These are phyloP conservation scores for Boletus subcaerulescens DNA, from an alignment of 768 basidiomycete species.

Conservation along the genomic window DNA sequence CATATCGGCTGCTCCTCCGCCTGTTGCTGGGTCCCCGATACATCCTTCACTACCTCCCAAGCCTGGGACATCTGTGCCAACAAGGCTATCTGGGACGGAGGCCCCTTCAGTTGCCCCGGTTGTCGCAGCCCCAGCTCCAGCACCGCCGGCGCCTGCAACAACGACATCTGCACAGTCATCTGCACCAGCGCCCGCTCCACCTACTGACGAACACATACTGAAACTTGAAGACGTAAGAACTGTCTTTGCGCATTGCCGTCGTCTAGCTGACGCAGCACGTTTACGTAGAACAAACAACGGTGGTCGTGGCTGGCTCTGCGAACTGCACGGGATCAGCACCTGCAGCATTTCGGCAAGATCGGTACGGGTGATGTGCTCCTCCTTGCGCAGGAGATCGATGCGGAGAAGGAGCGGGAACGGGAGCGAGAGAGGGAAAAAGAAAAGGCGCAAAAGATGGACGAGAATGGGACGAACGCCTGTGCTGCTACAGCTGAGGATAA, in stretches of 20 bases:
- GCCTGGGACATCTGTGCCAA: slow-evolving; percentile 46
- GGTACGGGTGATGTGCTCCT: slow-evolving; percentile 70
- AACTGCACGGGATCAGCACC: slow-evolving; percentile 65
- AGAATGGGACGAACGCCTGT: slow-evolving; percentile 12
- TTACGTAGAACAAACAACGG: slow-evolving; percentile 64
- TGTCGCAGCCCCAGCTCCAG: slow-evolving; percentile 5
- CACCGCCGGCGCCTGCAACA: slow-evolving; percentile 10
- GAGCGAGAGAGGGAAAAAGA: slow-evolving; percentile 37
- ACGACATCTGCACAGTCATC: slow-evolving; percentile 15
- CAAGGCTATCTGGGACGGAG: slow-evolving; percentile 31
- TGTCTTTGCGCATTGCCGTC: background rate
- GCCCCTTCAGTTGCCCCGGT: slow-evolving; percentile 26
- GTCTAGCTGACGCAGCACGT: slow-evolving; percentile 5
- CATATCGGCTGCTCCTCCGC: background rate
- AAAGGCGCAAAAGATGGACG: slow-evolving; percentile 23
- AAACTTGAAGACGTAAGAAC: slow-evolving; percentile 59
- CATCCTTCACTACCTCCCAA: slow-evolving; percentile 75
- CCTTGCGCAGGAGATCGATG: slow-evolving; percentile 37
- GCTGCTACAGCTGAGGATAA: slow-evolving; percentile 28
- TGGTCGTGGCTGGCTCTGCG: slow-evolving; percentile 82
- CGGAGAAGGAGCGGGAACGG: slow-evolving; percentile 36
- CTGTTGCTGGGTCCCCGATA: slow-evolving; percentile 40
- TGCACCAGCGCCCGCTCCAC: slow-evolving; percentile 28
- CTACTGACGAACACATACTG: slow-evolving; percentile 48
- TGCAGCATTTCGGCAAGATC: slow-evolving; percentile 80